These are phyloP conservation scores for Cenchrus fungigraminus DNA, from an alignment of 176 grass and related monocot species.

Conservation along the genomic window DNA sequence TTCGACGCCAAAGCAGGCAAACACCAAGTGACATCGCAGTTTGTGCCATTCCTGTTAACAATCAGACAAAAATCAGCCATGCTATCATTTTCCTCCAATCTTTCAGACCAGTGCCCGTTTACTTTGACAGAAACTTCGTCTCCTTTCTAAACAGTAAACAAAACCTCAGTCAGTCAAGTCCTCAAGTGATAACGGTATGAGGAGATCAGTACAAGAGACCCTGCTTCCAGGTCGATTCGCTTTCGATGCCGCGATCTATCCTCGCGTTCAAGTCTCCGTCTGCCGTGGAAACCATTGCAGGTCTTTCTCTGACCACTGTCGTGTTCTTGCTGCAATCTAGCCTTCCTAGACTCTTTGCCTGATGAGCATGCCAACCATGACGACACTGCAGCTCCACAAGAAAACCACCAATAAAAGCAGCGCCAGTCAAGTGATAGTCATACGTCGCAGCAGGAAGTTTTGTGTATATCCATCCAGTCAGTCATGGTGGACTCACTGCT, in stretches of 20 bases:
- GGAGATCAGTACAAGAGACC: neutral
- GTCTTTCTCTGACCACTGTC: conserved; percentile 19
- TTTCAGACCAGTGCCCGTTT: neutral
- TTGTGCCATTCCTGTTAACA: no score
- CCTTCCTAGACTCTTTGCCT: neutral
- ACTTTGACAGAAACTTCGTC: neutral
- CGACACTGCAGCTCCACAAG: neutral
- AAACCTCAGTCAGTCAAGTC: neutral
- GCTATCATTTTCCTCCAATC: neutral
- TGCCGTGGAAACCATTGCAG: neutral
- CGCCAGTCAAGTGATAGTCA: neutral
- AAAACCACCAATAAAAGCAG: neutral
- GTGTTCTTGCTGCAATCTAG: conserved; percentile 10
- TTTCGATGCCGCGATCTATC: neutral
- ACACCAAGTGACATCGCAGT: no score
- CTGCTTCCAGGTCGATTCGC: neutral
- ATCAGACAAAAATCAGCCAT: neutral
- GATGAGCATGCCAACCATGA: neutral
- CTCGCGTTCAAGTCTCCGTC: neutral
- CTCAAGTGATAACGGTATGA: no score
- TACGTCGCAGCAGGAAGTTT: neutral
- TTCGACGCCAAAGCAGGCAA: no score
- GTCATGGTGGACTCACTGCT: neutral
- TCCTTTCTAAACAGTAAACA: neutral
- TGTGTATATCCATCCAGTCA: neutral